These are phyloP conservation scores for Elsinoe ampelina DNA, from an alignment of 2,329 filamentous ascomycete genomes.

Conservation along the genomic window DNA sequence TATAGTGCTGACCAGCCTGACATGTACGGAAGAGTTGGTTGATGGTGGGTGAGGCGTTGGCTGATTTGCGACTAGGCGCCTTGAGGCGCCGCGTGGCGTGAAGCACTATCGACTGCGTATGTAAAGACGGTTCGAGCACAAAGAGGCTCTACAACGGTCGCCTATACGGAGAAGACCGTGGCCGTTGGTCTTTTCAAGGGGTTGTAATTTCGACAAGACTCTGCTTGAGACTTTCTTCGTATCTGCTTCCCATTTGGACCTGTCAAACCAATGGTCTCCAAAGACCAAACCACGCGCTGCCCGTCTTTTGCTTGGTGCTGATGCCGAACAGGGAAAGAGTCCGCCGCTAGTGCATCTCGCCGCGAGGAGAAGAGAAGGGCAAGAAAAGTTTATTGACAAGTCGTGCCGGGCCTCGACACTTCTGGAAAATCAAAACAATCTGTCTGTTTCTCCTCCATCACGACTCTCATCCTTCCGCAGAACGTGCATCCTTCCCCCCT, in stretches of 20 bases:
- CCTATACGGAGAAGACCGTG: background rate
- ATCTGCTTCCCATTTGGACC: background rate
- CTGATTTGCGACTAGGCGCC: background rate
- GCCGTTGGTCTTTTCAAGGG: background rate
- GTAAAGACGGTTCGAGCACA: background rate
- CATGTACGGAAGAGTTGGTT: background rate
- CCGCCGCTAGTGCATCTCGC: constrained; percentile 9
- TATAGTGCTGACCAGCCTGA: background rate
- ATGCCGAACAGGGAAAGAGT: background rate
- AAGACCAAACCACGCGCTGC: background rate
- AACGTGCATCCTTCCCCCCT: background rate
- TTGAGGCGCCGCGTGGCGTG: background rate
- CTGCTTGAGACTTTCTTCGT: background rate
- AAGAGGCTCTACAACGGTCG: background rate
- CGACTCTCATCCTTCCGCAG: background rate
- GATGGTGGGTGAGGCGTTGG: constrained; percentile 9
- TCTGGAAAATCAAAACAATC: constrained; percentile 1
- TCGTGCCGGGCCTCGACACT: background rate
- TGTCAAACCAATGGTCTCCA: background rate
- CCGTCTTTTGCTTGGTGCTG: background rate
- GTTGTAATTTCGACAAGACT: background rate
- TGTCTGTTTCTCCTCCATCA: constrained; percentile 7
- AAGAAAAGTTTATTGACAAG: background rate
- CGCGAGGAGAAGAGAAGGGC: background rate
- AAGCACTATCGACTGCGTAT: constrained; percentile 6